Evolutionary conservation across 2,329 filamentous ascomycete species (phyloP), one percentile per base, ranked within the genome.

Genomic region (Ophiostoma himal-ulmi): DNA sequence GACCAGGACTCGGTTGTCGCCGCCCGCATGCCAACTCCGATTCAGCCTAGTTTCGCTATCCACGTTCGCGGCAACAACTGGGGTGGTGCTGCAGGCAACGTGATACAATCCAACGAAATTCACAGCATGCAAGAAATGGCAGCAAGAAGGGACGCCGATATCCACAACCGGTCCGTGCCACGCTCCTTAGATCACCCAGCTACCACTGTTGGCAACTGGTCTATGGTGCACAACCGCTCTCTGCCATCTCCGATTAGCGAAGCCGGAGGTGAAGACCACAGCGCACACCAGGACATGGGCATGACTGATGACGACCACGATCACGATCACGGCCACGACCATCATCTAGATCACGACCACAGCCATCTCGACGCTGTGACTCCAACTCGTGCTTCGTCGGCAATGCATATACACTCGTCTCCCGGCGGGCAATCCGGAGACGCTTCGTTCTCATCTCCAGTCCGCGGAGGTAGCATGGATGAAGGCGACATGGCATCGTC

Each of bases 191-290:
- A 80, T 36, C 78, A 78, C 70, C 67, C 66, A 10, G 75, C 78
- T 11, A 65, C 62, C 10, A 72, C 74, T 5, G 71, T 79, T 74
- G 78, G 77, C 8, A 83, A 85, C 70, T 88, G 85, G 85, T 82
- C 81, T 65, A 78, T 82, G 72, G 78, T 83, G 17, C 83, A 86
- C 72, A 85, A 83, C 72, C 81, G 85, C 36, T 82, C 84, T 20
- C 78, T 87, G 1, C 86, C 86, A 1, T 88, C 86, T 5, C 86
- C 86, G n/a, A 88, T 88, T 68, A 87, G 84, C 69, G 86, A 88
- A 73, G 80, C 77, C 71, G 81, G 81, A 44, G 80, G 80, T 22
- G 84, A 86, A 71, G 84, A 65, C 4, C 34, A 36, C 5, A 17
- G 85, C 68, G 71, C 74, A 14, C 76, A 74, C n/a, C 37, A 14